These are phyloP conservation scores for Fraxinus quadrangulata DNA, from an alignment of 257 asterid genomes.

Conservation along the genomic window DNA sequence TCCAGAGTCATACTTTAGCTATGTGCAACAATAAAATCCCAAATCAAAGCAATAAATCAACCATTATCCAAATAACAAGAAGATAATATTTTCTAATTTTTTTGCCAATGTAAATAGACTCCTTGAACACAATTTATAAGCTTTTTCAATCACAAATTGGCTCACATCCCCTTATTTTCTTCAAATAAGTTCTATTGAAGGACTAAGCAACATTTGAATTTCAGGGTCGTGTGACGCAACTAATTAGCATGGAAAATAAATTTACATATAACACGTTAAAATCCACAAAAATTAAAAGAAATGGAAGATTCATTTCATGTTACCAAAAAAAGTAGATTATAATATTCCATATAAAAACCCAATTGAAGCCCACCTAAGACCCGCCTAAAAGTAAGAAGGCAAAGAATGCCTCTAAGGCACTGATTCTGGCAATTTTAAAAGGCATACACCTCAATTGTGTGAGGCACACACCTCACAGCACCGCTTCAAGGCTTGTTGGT, in stretches of 20 bases:
- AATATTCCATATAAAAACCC: too few relatives aligned
- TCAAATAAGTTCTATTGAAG: neutral
- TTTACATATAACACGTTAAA: neutral
- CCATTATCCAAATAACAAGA: constrained; percentile 9
- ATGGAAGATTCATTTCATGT: constrained; percentile 6
- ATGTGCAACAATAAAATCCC: constrained; percentile 4
- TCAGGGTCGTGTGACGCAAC: constrained; percentile 3
- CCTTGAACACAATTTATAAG: neutral
- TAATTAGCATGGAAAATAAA: constrained; percentile 5
- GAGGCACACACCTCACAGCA: too few relatives aligned
- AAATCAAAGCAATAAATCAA: constrained; percentile 26
- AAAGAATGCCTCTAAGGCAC: too few relatives aligned
- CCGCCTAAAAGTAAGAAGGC: too few relatives aligned
- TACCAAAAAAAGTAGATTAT: too few relatives aligned
- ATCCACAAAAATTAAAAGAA: constrained; percentile 1
- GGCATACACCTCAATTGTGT: too few relatives aligned
- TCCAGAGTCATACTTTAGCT: constrained; percentile 20
- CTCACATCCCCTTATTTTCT: neutral
- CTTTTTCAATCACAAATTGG: constrained; percentile 3
- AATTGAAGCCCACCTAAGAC: too few relatives aligned
- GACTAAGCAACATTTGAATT: constrained; percentile 9
- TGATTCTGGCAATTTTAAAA: too few relatives aligned
- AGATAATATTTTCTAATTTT: neutral
- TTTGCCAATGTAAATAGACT: constrained; percentile 7
- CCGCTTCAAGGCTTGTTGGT: too few relatives aligned